These are phyloP conservation scores for Solanum stenotomum DNA, from an alignment of 257 asterid genomes.

Conservation along the genomic window DNA sequence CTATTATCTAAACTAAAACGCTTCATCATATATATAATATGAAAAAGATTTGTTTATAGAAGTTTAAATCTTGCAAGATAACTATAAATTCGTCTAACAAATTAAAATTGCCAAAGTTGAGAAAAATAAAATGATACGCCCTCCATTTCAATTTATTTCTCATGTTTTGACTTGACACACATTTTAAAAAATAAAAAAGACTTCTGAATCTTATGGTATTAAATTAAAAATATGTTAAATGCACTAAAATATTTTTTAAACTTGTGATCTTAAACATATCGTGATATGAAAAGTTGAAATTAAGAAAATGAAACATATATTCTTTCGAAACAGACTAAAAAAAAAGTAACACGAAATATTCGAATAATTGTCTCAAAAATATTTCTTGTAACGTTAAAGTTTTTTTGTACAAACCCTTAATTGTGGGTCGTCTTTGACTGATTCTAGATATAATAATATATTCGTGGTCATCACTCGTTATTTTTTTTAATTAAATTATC, in stretches of 20 bases:
- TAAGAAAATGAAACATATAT: no score
- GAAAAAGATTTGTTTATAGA: not conserved
- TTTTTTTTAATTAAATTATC: not conserved
- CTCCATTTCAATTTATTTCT: no score
- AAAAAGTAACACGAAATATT: not conserved
- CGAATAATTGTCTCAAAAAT: not conserved
- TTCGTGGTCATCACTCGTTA: not conserved
- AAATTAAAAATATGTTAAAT: no score
- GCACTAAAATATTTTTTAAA: no score
- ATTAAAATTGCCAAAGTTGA: not conserved
- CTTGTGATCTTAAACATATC: no score
- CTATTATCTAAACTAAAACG: not conserved
- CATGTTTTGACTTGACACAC: not conserved
- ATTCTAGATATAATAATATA: not conserved
- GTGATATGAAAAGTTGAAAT: no score
- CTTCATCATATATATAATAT: not conserved
- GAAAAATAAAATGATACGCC: not conserved
- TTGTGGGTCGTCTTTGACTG: not conserved
- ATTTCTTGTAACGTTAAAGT: not conserved
- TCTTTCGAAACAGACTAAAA: not conserved
- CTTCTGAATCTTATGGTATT: no score
- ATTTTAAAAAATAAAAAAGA: no score
- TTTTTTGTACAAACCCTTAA: not conserved
- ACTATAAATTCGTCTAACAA: not conserved
- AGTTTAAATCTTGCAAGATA: not conserved